Evolutionary conservation across 495 filamentous ascomycete genomes (phyloP).

Genomic region (Xylaria castorea): DNA sequence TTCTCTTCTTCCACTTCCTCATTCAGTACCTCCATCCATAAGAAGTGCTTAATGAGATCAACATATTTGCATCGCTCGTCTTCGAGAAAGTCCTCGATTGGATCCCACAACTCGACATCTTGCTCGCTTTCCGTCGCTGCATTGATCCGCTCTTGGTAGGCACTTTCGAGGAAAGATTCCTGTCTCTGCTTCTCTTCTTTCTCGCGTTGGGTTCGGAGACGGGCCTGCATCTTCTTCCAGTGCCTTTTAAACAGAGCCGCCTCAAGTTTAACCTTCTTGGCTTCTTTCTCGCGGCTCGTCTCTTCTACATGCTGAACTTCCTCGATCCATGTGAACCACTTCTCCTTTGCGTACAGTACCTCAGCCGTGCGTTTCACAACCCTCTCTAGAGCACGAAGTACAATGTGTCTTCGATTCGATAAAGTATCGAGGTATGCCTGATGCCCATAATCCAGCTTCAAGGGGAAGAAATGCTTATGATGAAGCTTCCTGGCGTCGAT

Average conservation of each 20-base stretch:
- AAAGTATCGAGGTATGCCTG: constrained; percentile 55
- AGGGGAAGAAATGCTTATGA: constrained; percentile 58
- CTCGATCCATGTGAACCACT: constrained; percentile 59
- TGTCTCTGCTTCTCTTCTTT: constrained; percentile 53
- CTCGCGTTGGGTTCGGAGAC: constrained; percentile 41
- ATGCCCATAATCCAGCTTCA: constrained; percentile 54
- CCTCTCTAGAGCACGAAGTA: constrained; percentile 52
- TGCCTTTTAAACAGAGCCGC: constrained; percentile 57
- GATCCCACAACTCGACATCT: constrained; percentile 57
- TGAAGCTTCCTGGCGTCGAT: constrained; percentile 60
- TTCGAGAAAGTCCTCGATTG: constrained; percentile 57
- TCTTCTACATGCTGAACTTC: constrained; percentile 56
- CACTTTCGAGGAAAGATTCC: constrained; percentile 54
- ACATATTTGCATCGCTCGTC: constrained; percentile 55
- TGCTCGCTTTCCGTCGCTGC: constrained; percentile 40
- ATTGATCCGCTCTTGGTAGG: constrained; percentile 51
- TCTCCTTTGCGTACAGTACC: constrained; percentile 53
- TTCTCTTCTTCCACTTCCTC: constrained; percentile 29
- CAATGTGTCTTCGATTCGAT: constrained; percentile 47
- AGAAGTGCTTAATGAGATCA: constrained; percentile 50
- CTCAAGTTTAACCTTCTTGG: constrained; percentile 59
- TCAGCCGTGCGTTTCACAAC: constrained; percentile 55
- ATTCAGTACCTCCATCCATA: constrained; percentile 46
- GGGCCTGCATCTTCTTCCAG: constrained; percentile 48
- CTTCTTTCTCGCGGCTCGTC: constrained; percentile 55